Evolutionary conservation across 140 eudicot genomes (phyloP).

Genomic region (Senecio squalidus): DNA sequence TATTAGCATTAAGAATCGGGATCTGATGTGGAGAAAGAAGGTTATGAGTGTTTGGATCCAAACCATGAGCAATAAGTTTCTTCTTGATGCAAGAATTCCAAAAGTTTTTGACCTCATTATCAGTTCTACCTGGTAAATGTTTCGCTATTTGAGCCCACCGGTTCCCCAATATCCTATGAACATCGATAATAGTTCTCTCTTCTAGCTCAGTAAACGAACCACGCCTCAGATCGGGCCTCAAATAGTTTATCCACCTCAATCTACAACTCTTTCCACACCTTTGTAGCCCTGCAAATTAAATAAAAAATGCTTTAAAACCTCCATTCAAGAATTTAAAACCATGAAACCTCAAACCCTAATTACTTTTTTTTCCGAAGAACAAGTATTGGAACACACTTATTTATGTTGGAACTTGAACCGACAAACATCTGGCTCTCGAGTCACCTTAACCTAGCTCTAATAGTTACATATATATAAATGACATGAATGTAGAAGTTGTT

Average conservation of each 20-base stretch:
- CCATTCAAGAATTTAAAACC: neutral
- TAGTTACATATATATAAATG: too few relatives aligned
- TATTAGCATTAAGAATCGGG: constrained; percentile 20
- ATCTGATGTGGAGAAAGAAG: constrained; percentile 46
- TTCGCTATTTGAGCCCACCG: constrained; percentile 92
- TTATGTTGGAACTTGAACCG: too few relatives aligned
- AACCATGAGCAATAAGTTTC: constrained; percentile 78
- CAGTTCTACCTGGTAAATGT: constrained; percentile 87
- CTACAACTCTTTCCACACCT: constrained; percentile 89
- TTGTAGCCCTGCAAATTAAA: constrained; percentile 45
- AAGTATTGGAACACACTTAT: too few relatives aligned
- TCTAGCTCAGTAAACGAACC: constrained; percentile 80
- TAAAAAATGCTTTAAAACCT: constrained; percentile 7
- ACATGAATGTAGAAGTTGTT: neutral
- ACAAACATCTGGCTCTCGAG: too few relatives aligned
- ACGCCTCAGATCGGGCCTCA: constrained; percentile 85
- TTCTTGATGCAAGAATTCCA: constrained; percentile 93
- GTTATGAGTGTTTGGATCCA: constrained; percentile 94
- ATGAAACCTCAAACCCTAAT: constrained; percentile 5
- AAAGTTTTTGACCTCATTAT: constrained; percentile 84
- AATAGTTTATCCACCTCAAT: constrained; percentile 79
- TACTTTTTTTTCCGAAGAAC: too few relatives aligned
- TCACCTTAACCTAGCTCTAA: too few relatives aligned
- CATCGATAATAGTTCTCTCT: constrained; percentile 73
- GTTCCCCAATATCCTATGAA: constrained; percentile 79